Conservation (phyloP, 2,329 filamentous ascomycete genomes). For the Akanthomyces uredinophilus region DNA sequence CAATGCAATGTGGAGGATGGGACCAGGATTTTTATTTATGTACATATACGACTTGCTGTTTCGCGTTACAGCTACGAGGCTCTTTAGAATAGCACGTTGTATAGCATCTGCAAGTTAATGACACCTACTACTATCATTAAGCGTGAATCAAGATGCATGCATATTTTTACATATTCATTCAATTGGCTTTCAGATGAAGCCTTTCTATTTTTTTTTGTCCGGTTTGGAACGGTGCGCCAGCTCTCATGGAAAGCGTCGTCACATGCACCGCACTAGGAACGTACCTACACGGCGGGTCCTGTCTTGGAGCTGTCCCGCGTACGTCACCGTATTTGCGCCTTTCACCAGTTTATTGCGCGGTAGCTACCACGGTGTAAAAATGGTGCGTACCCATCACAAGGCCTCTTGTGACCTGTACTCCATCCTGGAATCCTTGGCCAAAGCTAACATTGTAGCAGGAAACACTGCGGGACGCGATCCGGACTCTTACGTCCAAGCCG, state of each 20-base stretch:
- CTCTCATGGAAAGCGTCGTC: neutral
- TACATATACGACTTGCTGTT: conserved; percentile 11
- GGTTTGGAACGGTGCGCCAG: neutral
- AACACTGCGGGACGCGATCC: conserved; percentile 31
- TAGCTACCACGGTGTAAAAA: neutral
- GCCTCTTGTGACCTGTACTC: neutral
- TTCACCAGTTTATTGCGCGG: neutral
- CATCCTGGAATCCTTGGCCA: neutral
- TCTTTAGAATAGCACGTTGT: conserved; percentile 10
- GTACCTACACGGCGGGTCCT: neutral
- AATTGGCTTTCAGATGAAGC: neutral
- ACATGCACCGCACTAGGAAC: conserved; percentile 2
- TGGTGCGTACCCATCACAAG: neutral
- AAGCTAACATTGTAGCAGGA: conserved; percentile 21
- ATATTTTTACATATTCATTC: neutral
- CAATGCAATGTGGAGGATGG: conserved; percentile 11
- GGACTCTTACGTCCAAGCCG: conserved; percentile 43
- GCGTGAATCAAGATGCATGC: neutral
- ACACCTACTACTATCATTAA: neutral
- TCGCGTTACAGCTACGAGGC: conserved; percentile 1
- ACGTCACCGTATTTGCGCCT: neutral
- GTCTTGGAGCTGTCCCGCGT: neutral
- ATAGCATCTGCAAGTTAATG: neutral
- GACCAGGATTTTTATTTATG: neutral
- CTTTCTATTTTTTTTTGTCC: neutral